Evolutionary conservation across 768 basidiomycete genomes (phyloP).

Genomic region (Phylloporus sp.): DNA sequence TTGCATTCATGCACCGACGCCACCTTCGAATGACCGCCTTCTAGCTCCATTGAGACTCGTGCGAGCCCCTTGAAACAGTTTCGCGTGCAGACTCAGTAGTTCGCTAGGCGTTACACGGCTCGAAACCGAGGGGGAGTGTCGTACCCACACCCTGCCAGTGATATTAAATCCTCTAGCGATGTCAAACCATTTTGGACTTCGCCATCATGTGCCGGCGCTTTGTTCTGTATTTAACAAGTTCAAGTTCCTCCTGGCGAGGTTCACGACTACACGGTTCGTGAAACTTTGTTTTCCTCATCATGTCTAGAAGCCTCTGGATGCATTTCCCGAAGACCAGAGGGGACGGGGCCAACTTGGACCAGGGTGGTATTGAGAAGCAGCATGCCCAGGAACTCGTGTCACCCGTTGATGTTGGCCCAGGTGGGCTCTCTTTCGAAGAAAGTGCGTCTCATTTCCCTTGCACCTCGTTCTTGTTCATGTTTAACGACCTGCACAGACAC

Average conservation of each 20-base stretch:
- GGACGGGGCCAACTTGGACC: background rate
- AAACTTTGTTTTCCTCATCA: background rate
- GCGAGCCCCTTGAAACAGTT: too few species aligned
- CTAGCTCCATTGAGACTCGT: too few species aligned
- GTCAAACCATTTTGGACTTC: too few species aligned
- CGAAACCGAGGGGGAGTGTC: too few species aligned
- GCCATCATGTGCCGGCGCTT: too few species aligned
- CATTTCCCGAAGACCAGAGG: background rate
- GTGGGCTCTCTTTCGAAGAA: constrained; percentile 48
- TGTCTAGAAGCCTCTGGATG: constrained; percentile 5
- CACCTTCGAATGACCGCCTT: constrained; percentile 28
- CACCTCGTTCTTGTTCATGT: background rate
- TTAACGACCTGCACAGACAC: constrained; percentile 30
- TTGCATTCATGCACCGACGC: constrained; percentile 25
- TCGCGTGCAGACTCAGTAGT: too few species aligned
- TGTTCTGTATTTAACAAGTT: too few species aligned
- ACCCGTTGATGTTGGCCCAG: constrained; percentile 29
- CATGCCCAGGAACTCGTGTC: background rate
- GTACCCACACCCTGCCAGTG: too few species aligned
- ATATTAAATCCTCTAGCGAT: too few species aligned
- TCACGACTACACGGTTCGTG: too few species aligned
- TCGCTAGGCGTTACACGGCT: too few species aligned
- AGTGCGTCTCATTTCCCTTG: constrained; percentile 26
- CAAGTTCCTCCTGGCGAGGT: too few species aligned
- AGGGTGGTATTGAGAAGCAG: background rate